A percentile compares a stretch with the other conserved stretches of the same genome.
Evolutionary conservation across 148 eudicot genomes (phyloP).

Genomic region (Diospyros lotus): DNA sequence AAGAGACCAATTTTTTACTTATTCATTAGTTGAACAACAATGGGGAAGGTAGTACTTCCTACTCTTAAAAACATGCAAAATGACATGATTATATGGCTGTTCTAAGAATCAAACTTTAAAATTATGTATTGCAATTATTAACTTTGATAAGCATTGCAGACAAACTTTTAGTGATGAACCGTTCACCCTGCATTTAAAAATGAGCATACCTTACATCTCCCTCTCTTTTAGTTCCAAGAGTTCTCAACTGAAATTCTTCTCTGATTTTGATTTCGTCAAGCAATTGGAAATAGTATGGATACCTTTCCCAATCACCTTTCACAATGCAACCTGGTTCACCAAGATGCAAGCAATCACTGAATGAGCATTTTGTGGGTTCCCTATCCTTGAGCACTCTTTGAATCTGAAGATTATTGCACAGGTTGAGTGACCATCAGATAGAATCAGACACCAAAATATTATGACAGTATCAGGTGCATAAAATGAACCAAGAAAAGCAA

Average conservation of each 20-base stretch:
- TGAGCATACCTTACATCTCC: constrained; percentile 70
- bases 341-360: constrained; percentile 79
- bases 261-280: constrained; percentile 85
- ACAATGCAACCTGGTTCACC: constrained; percentile 86
- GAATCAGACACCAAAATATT: not conserved
- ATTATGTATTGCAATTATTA: not conserved
- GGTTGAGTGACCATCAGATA: constrained; percentile 7
- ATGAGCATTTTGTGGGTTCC: constrained; percentile 56
- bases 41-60: not conserved
- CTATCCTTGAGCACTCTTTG: constrained; percentile 46
- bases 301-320: constrained; percentile 79
- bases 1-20: not conserved
- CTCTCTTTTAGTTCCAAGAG: constrained; percentile 90
- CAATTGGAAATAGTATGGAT: constrained; percentile 77
- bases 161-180: not conserved
- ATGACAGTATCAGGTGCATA: not conserved
- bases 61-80: not conserved
- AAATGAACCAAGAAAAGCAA: not conserved
- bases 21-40: not conserved
- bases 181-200: not conserved
- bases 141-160: not conserved
- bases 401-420: constrained; percentile 37
- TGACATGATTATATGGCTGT: not conserved
- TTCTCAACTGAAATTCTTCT: constrained; percentile 85
- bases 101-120: not conserved